Base-by-base conservation (phyloP, 306 rosid genomes). In the Vigna angularis region DNA sequence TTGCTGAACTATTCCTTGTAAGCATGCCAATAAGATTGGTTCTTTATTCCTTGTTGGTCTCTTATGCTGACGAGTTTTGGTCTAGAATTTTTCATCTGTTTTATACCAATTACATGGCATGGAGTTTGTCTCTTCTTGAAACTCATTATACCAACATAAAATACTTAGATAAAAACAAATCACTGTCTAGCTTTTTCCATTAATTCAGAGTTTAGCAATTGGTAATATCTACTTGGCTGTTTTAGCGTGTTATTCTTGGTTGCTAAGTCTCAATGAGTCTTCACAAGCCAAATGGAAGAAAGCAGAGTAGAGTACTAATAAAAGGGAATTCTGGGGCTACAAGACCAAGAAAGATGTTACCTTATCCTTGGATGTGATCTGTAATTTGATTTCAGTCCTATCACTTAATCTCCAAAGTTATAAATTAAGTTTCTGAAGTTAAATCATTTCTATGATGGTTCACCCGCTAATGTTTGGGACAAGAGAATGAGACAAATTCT, bases 241-340 rank as follows among this genome's bases (percentile, higher is more conserved):
- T 81, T 72, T 67, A 50, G 49, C 26, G 71, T 64, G 59, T 36
- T 28, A 5, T 62, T 63, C 40, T 64, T 74, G 68, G 73, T 18
- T 51, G 48, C 18, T 62, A 53, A 73, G 72, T 67, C 72, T 73
- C 66, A 45, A 62, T 61, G 75, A 74, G 11, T 56, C 64, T 74
- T 82, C 69, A 74, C 44, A 15, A 69, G 86, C 83, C 83, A 78
- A 36, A 57, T 70, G 52, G 52, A 70, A 36, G 80, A 36, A 73
- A 78, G 49, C 11, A 11, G 48, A 44, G n/a, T 18, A 47, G 57
- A 74, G 57, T 53, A 62, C 66, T 62, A 14, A n/a, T 74, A 70
- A 4, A 9, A n/a, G 22, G 56, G 70, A 55, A 45, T 74, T 73
- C 26, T 78, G 53, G 85, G 73, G 65, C 79, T 82, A 69, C 77